Evolutionary conservation across 306 rosid species (phyloP), one percentile per base, ranked within the genome.

Genomic region (Pterocarpus santalinus): DNA sequence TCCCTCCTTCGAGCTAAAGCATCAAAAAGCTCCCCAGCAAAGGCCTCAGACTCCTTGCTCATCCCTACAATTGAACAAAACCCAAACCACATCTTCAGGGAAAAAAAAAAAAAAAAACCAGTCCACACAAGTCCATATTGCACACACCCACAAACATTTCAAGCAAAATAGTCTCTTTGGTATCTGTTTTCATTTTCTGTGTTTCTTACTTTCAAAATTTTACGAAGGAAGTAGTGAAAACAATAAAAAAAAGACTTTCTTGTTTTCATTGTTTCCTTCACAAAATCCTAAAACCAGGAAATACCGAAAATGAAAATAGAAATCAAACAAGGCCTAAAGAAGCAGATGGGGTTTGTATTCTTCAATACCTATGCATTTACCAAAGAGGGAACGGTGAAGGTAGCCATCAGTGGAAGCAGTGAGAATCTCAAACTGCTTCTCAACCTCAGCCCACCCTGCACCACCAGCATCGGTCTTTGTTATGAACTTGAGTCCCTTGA

Each of bases 1-100:
- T 53, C 69, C 16, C 86, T 86, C 83, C 71, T 69, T 73, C 95
- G 33, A 75, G 90, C 75, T 36, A 91, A 84, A 4, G 95, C 88
- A 84, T 91, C 91, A 71, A 86, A 91, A 33, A 91, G 87, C 78
- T 83, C 84, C 66, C 78, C 84, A 4, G 93, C 91, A 80, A 91
- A 91, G 17, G 89, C 95, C 72, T 83, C 87, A 6, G 90, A 86
- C 7, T 89, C 91, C 60, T 91, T 85, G 70, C 78, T 83, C 95
- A 91, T 91, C 65, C 95, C 95, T 90, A 52, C 75, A 82, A 72
- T 71, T 7, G 76, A 39, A 75, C 28, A 14, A 55, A 13, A 4
- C 70, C 80, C n/a, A 51, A 73, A 70, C 72, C 8, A 65, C 6
- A 68, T 28, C 64, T 49, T 44, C 30, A 35, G 39, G 76, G 79